phyloP scores from a whole-genome alignment of 371 early-diverging fungal genomes.

The Coemansia linderi region DNA sequence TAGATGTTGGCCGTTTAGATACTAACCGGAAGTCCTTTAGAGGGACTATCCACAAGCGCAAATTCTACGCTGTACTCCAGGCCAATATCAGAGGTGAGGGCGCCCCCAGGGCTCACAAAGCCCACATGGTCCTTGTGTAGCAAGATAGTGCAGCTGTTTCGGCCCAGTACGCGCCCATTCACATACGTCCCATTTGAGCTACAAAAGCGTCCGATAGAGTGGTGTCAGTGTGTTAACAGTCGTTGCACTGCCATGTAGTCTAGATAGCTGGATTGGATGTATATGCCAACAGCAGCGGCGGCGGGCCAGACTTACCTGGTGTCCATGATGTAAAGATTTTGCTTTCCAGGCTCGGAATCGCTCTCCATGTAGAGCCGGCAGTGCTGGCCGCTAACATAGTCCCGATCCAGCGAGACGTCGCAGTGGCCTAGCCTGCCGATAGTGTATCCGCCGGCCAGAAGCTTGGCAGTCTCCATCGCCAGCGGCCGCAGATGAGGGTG shows the following conservation, averaged over 20 bases:
- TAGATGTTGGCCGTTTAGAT: not conserved
- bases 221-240: not conserved
- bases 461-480: conserved; percentile 21
- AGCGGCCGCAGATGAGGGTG: conserved; percentile 39
- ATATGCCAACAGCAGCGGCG: not conserved
- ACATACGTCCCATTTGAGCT: conserved; percentile 49
- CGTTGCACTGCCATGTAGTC: not conserved
- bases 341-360: conserved; percentile 13
- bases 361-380: conserved; percentile 36
- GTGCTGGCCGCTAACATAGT: conserved; percentile 35
- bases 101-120: conserved; percentile 20
- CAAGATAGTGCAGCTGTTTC: conserved; percentile 41
- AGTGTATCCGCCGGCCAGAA: conserved; percentile 33
- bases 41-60: conserved; percentile 1
- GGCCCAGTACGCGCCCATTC: conserved; percentile 41
- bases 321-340: conserved; percentile 32
- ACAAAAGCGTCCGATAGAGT: not conserved
- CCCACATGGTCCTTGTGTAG: conserved; percentile 43
- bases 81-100: conserved; percentile 44
- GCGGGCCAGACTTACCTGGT: conserved; percentile 20
- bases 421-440: conserved; percentile 40
- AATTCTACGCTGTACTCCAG: conserved; percentile 47
- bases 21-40: conserved; percentile 17
- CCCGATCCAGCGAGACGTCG: conserved; percentile 31
- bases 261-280: not conserved